Evolutionary conservation across 352 stramenopile species (phyloP).

Genomic region (Lagenidium sp.): DNA sequence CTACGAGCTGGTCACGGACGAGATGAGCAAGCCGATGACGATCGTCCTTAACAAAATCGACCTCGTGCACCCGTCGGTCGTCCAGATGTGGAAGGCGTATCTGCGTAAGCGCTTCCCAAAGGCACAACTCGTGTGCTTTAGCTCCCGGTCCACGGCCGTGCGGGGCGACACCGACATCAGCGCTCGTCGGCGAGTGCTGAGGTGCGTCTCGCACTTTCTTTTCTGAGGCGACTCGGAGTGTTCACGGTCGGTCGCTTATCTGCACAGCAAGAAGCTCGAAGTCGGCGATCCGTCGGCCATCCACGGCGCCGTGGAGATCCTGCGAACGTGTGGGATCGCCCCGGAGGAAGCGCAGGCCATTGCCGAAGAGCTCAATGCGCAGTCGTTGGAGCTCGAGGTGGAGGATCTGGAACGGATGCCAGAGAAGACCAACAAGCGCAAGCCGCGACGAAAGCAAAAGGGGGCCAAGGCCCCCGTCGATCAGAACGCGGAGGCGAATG

Average conservation of each 20-base stretch:
- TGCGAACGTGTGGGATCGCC: conserved; percentile 58
- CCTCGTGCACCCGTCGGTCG: conserved; percentile 47
- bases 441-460: conserved; percentile 43
- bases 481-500: conserved; percentile 3
- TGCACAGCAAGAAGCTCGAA: conserved; percentile 63
- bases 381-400: background rate
- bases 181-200: conserved; percentile 50
- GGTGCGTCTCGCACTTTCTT: too few species aligned
- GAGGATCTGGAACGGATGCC: conserved; percentile 24
- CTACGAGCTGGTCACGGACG: conserved; percentile 68
- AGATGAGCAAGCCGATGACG: conserved; percentile 68
- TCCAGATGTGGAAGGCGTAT: conserved; percentile 61
- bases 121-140: conserved; percentile 66
- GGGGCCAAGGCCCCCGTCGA: conserved; percentile 15
- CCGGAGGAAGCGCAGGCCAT: conserved; percentile 38
- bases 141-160: conserved; percentile 66
- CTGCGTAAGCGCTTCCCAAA: conserved; percentile 54
- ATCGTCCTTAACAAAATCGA: conserved; percentile 86
- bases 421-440: conserved; percentile 25
- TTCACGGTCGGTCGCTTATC: too few species aligned
- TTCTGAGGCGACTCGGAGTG: too few species aligned
- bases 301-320: conserved; percentile 52
- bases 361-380: conserved; percentile 51
- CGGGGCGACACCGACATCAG: conserved; percentile 57
- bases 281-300: conserved; percentile 60